Evolutionary conservation across 1,139 yeast genomes (phyloP), one percentile per base, ranked within the genome.

Genomic region (Yamadazyma dendronema): DNA sequence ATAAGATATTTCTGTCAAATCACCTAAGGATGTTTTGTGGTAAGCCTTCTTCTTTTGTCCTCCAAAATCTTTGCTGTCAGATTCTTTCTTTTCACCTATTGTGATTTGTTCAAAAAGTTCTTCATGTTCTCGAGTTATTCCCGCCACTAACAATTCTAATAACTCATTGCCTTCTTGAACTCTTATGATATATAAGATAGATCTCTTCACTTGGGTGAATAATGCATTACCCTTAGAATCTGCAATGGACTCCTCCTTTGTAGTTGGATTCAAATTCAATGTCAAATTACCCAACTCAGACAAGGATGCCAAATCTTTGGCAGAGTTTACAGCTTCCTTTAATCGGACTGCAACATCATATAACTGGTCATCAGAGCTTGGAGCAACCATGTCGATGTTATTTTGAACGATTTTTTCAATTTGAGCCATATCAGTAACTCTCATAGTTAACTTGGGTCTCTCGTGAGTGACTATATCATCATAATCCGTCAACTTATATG

Each of bases 121-220:
- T 52, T 89, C 97, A 54, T 88, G 88, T 13, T 65, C 69, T 0
- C 81, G 80, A 17, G 73, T 67, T 19, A 90, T 87, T 2, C 85
- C 84, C 7, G 89, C 79, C 4, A 86, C 74, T 38, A 89, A 66
- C 34, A 90, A 64, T 32, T 86, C 95, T 44, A 87, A 71, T 34
- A 92, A 61, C 42, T 82, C 84, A 3, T 77, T 71, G 16, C 88
- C 88, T 23, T 77, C 77, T 62, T 92, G 96, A 11, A 92, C 86
- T 43, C 90, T 79, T 43, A 90, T 78, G 49, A 90, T 80, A 53
- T 88, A 89, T 16, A 85, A 63, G 25, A 90, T 63, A 45, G 90
- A 84, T 47, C 96, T 70, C 57, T 92, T 92, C 0, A 87, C 88
- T 50, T 89, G 90, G 33, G 90, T 77, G 52, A 85, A 67, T 24